Evolutionary conservation across 148 eudicot genomes (phyloP).

Genomic region (Spergularia bocconei): DNA sequence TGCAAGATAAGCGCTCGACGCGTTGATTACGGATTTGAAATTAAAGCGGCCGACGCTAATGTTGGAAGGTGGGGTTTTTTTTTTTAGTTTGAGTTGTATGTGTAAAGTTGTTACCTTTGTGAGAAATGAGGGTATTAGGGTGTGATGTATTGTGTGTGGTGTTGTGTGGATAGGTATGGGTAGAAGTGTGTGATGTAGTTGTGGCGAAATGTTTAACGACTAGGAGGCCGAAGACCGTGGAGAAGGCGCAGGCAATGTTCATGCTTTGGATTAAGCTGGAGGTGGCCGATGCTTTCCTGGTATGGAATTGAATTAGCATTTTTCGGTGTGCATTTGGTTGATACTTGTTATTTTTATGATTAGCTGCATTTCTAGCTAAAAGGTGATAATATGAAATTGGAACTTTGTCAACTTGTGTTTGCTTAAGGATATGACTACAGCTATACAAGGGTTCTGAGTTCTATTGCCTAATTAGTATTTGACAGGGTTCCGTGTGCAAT

Average conservation of each 20-base stretch:
- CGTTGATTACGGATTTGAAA: slow-evolving; percentile 72
- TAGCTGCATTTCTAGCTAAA: not conserved
- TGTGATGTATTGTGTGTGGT: slow-evolving; percentile 21
- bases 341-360: not conserved
- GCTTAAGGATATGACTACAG: not conserved
- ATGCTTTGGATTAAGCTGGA: slow-evolving; percentile 98
- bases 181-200: slow-evolving; percentile 90
- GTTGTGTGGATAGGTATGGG: slow-evolving; percentile 51
- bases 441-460: too few relatives aligned
- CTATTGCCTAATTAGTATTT: too few relatives aligned
- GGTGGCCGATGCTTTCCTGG: slow-evolving; percentile 89
- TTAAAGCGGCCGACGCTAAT: slow-evolving; percentile 94
- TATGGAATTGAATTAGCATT: slow-evolving; percentile 26
- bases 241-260: slow-evolving; percentile 83
- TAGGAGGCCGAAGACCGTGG: slow-evolving; percentile 96
- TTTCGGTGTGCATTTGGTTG: not conserved
- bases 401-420: not conserved
- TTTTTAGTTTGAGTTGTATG: not conserved
- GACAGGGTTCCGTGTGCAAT: too few relatives aligned
- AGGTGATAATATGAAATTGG: not conserved
- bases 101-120: not conserved
- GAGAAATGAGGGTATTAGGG: not conserved
- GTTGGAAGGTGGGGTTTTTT: slow-evolving; percentile 58
- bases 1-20: slow-evolving; percentile 96
- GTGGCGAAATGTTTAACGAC: slow-evolving; percentile 87